Base-by-base conservation (phyloP, 2,329 filamentous ascomycete species). In the Colletotrichum navitas region DNA sequence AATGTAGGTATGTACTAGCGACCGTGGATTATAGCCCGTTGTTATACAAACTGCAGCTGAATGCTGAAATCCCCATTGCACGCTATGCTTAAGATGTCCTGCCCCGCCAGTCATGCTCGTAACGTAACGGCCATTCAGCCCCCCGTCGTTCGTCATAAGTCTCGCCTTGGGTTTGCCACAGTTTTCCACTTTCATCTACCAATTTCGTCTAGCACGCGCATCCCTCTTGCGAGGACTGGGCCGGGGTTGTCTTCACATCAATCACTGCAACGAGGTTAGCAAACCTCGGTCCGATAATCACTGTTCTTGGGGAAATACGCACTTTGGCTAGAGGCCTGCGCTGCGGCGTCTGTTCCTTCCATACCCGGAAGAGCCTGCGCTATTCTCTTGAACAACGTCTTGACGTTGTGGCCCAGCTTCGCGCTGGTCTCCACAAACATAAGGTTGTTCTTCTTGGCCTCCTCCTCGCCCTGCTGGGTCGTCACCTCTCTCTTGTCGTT, bases 391-490 rank as follows among this genome's bases (percentile, higher is more conserved):
- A 99, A 99, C 69, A 99, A 86, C 76, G 92, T 93, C 88, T 99
- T 99, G 77, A 99, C 97, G 80, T 99, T 99, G 83, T 98, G 94
- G 51, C 97, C 95, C 16, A 97, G 88, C 88, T 99, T 99, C 66
- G 96, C 96, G 82, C 94, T 98, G 66, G 96, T 99, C 87, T 99
- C 96, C 77, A 99, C 96, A 80, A 99, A 99, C 93, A 99, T 98
- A 76, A 98, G 86, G 76, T 96, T 96, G 83, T 97, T 95, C 87
- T 95, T 95, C 89, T 97, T 97, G 54, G 95, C 95, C 85, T 99
- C 96, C 78, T 98, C 96, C 83, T 99, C 96, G 72, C 96, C 96
- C 83, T 98, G 95, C 79, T 93, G 92, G 45, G 94, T 97, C 52
- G 95, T 99, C 73, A 99, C 96, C 84, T 99, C 95, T 66, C 96